Evolutionary conservation across 306 rosid species (phyloP), one percentile per base, ranked within the genome.

Genomic region (Boehmeria nivea): DNA sequence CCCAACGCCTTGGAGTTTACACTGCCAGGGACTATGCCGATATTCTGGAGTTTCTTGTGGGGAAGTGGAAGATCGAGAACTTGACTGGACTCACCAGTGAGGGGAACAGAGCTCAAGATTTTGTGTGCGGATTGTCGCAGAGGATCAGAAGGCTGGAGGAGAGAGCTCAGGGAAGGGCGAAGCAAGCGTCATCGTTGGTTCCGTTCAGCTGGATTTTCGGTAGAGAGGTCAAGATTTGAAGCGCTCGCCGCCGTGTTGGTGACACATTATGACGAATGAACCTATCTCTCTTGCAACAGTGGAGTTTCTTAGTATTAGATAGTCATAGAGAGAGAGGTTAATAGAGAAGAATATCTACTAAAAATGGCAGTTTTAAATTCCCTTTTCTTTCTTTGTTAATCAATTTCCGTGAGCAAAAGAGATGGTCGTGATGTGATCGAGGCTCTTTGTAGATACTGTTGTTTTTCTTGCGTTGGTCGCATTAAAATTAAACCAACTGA

Each of bases 1-100:
- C 85, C 34, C 85, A 79, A 48, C 69, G 71, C 57, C 73, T 72
- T 5, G 85, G 69, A 25, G 81, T 79, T 13, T 79, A 75, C 58
- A 79, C 85, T 6, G 81, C 78, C 10, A 75, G 21, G 61, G 85
- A 79, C 51, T 79, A 79, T 8, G 85, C 85, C 7, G 85, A 75
- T 60, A 79, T 79, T 45, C 60, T 79, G 73, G 85, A 79, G 73
- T 75, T 75, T 55, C 75, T 79, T 19, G 85, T 79, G 10, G 70
- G 76, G 14, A 67, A 81, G 68, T 79, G 81, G 81, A 68, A 68
- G 27, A n/a, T 79, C 53, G 85, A 64, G 73, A 50, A 68, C 36
- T 57, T 79, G 68, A 61, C 68, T 0, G 81, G 81, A 60, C 81
- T 79, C 23, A 66, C 81, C 2, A 67, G 76, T 3, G 78, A 79